phyloP scores from a whole-genome alignment of 2,329 filamentous ascomycete species.

The Thelonectria rubi region DNA sequence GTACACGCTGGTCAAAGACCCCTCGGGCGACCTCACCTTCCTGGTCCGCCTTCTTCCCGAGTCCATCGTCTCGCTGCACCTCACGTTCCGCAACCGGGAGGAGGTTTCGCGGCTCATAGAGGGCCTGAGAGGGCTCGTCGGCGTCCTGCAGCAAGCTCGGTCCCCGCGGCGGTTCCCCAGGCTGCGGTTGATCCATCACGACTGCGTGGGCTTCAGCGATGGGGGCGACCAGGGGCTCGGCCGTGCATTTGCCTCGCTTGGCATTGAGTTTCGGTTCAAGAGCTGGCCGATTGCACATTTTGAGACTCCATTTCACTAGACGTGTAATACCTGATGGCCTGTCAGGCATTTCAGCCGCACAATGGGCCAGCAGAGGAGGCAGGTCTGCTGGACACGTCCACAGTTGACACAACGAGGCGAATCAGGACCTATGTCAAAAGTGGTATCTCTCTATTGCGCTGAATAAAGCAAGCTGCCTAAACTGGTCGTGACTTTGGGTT shows the following conservation, averaged over 20 bases:
- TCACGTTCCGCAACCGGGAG: conserved; percentile 1
- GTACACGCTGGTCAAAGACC: conserved; percentile 6
- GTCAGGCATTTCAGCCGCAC: no score
- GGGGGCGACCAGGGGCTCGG: neutral
- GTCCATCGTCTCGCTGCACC: conserved; percentile 17
- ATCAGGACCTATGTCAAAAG: conserved; percentile 1
- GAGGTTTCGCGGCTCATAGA: conserved; percentile 8
- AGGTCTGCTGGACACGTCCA: no score
- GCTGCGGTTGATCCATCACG: conserved; percentile 17
- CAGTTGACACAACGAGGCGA: no score
- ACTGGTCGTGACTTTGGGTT: neutral
- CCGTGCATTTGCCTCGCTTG: neutral
- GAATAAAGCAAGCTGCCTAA: conserved; percentile 10
- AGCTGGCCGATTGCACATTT: neutral
- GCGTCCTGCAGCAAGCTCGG: neutral
- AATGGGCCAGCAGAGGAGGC: no score
- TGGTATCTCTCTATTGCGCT: conserved; percentile 24
- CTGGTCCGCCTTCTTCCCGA: conserved; percentile 16
- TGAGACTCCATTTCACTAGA: conserved; percentile 5
- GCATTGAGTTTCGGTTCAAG: conserved; percentile 8
- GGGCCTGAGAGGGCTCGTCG: conserved; percentile 12
- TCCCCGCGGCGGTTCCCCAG: neutral
- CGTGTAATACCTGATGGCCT: neutral
- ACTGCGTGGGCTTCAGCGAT: neutral
- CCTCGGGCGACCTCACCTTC: conserved; percentile 7